Conservation (phyloP, 1,284 basidiomycete species). For the Mycena sp. region DNA sequence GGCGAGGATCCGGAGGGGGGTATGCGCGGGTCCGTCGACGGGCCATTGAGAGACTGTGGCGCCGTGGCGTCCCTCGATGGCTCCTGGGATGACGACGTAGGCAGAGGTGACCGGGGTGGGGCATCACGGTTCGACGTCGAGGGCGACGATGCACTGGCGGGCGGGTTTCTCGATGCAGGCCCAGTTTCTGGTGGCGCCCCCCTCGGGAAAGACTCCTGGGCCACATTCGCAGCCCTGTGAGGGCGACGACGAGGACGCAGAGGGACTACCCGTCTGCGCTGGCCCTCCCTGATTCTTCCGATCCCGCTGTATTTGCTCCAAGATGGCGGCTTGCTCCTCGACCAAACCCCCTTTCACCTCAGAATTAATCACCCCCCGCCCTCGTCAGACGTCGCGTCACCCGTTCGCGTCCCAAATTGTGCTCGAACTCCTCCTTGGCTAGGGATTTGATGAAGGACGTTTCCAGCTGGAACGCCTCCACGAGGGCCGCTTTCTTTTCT, state of each 20-base stretch:
- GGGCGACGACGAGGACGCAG: background rate
- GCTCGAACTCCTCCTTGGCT: slow-evolving; percentile 51
- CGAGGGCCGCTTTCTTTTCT: slow-evolving; percentile 36
- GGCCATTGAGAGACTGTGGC: background rate
- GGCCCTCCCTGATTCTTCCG: background rate
- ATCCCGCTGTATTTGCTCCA: slow-evolving; percentile 23
- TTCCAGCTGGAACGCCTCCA: slow-evolving; percentile 49
- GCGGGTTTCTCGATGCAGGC: background rate
- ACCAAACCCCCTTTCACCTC: slow-evolving; percentile 5
- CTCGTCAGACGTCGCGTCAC: slow-evolving; percentile 9
- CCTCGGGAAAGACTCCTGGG: background rate
- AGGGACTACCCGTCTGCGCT: too few species aligned
- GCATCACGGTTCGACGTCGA: background rate
- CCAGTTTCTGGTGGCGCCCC: background rate
- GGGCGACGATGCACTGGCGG: background rate
- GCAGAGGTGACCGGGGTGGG: background rate
- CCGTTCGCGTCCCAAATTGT: slow-evolving; percentile 53
- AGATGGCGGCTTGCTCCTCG: slow-evolving; percentile 25
- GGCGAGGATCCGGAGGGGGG: background rate
- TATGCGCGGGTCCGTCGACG: background rate
- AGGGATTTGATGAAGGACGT: slow-evolving; percentile 50
- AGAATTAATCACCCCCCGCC: slow-evolving; percentile 9
- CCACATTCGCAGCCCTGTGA: background rate
- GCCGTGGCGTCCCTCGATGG: background rate
- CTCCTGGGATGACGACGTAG: slow-evolving; percentile 4